Evolutionary conservation across 2,329 filamentous ascomycete species (phyloP).

Genomic region (Metarhizium sp.): DNA sequence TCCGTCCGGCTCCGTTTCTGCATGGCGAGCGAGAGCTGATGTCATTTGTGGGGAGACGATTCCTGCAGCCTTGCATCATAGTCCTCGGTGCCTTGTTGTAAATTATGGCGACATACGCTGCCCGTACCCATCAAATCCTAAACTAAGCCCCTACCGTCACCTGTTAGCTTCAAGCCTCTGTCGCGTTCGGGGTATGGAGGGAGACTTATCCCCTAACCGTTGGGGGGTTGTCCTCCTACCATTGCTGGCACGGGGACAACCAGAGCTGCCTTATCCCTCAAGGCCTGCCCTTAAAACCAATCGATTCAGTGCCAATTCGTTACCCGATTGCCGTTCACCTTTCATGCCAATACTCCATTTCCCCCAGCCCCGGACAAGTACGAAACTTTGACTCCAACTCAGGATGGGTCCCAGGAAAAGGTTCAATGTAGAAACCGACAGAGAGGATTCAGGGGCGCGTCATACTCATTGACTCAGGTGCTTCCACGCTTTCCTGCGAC

Average conservation of each 20-base stretch:
- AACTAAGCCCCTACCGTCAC: not conserved
- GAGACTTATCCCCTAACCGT: constrained; percentile 40
- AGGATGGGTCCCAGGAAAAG: constrained; percentile 67
- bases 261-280: constrained; percentile 31
- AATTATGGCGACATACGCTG: not conserved
- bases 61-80: not conserved
- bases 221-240: constrained; percentile 39
- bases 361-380: constrained; percentile 58
- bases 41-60: not conserved
- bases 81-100: not conserved
- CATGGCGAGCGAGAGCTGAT: not conserved
- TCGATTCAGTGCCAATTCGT: not conserved
- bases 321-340: not conserved
- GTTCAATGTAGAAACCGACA: constrained; percentile 7
- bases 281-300: constrained; percentile 26
- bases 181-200: constrained; percentile 1
- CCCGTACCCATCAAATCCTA: not conserved
- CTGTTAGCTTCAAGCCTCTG: constrained; percentile 2
- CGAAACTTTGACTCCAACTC: constrained; percentile 91
- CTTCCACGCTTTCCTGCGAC: constrained; percentile 5
- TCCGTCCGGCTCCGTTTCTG: no score
- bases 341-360: constrained; percentile 3
- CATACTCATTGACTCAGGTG: not conserved
- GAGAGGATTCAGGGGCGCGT: not conserved
- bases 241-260: constrained; percentile 42